Evolutionary conservation across 202 grass and related monocot genomes (phyloP), one percentile per base, ranked within the genome.

Genomic region (Saccharum hybrid): DNA sequence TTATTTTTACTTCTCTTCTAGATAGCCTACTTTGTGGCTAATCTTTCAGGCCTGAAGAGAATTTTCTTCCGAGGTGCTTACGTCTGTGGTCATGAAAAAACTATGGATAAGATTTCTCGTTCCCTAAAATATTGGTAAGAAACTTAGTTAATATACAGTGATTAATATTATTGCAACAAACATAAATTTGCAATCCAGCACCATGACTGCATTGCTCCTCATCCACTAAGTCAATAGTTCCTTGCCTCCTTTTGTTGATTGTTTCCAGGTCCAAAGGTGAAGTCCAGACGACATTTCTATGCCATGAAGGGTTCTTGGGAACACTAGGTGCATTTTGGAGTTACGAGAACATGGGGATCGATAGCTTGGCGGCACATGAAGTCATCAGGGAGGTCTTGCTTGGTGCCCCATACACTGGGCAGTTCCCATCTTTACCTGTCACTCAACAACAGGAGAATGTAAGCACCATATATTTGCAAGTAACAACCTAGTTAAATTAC

Each of bases 311-410:
- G 3, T 98, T 98, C 87, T 83, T 98, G 74, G 96, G 93, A 89
- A 91, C 96, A 81, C 54, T 98, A 69, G 96, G 96, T 87, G 96
- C 96, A 84, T 98, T 98, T 86, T 98, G 93, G 93, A 98, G 96
- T 85, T 98, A 98, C 1, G 89, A 98, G 76, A 98, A 94, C 83
- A 98, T 98, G 96, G 96, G 93, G 6, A 98, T 98, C 74, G 89
- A 98, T 41, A 88, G 93, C 64, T 87, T 98, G 81, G 91, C 87
- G 12, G 82, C 93, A 41, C 89, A 95, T 5, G 96, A 96, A 79
- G 96, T 96, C 41, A 98, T 98, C 72, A 91, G 90, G 78, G 91
- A 97, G 79, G 94, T 97, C 63, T 86, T 97, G 72, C 91, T 97
- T 66, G 94, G 94, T 28, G 88, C 91, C 68, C 95, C 95, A 16